phyloP scores from a whole-genome alignment of 2,329 filamentous ascomycete genomes.

The Epichloe elymi region DNA sequence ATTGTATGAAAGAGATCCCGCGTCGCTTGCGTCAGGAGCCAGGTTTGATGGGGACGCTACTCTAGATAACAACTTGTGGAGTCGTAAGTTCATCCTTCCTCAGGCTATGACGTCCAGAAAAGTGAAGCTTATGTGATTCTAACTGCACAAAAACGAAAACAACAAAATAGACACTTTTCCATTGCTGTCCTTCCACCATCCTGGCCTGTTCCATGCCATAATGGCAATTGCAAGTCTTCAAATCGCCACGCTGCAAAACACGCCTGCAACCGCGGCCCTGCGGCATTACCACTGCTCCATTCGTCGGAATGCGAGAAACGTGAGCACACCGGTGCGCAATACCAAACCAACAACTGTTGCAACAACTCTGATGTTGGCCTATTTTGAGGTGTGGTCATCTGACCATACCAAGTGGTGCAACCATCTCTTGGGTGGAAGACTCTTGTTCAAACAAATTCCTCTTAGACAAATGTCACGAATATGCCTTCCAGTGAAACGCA shows the following conservation, averaged over 20 bases:
- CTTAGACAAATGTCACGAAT: constrained; percentile 59
- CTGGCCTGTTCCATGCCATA: constrained; percentile 82
- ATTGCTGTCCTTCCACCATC: constrained; percentile 67
- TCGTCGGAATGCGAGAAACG: constrained; percentile 61
- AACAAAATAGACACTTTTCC: constrained; percentile 56
- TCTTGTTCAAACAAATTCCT: constrained; percentile 72
- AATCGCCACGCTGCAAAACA: constrained; percentile 67
- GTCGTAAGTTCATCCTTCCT: constrained; percentile 30
- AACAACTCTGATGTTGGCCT: constrained; percentile 72
- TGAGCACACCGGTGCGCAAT: constrained; percentile 55
- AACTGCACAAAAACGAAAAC: neutral
- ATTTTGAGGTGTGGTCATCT: constrained; percentile 88
- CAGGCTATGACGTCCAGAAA: neutral
- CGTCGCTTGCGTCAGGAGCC: constrained; percentile 47
- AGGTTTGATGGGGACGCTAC: constrained; percentile 49
- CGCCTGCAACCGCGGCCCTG: constrained; percentile 64
- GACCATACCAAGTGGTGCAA: constrained; percentile 95
- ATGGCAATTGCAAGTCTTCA: constrained; percentile 78
- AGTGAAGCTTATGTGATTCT: neutral
- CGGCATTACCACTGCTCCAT: constrained; percentile 87
- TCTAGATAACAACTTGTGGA: constrained; percentile 53
- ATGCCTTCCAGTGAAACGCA: constrained; percentile 49
- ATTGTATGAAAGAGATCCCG: constrained; percentile 71
- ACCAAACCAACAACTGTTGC: constrained; percentile 74
- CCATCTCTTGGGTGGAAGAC: constrained; percentile 72